These are phyloP conservation scores for Torulaspora quercuum DNA, from an alignment of 805 yeast species.

Conservation along the genomic window DNA sequence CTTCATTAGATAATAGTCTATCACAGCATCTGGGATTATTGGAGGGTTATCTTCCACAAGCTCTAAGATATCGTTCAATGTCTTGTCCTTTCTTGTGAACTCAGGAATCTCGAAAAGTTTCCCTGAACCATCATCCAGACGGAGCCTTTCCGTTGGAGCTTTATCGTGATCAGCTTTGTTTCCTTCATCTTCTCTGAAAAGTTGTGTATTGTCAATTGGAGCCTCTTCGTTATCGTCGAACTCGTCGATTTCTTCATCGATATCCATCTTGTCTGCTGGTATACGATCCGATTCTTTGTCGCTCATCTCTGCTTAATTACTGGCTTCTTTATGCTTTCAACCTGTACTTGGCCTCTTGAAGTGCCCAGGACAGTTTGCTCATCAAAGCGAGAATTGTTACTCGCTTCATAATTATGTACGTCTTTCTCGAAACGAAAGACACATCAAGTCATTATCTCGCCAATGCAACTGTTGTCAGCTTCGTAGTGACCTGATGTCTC, in stretches of 20 bases:
- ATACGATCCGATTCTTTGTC: slow-evolving; percentile 10
- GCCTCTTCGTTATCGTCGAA: slow-evolving; percentile 38
- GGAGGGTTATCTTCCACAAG: slow-evolving; percentile 95
- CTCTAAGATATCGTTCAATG: slow-evolving; percentile 76
- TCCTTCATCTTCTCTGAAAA: slow-evolving; percentile 17
- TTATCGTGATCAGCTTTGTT: slow-evolving; percentile 17
- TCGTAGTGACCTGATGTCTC: too few species aligned
- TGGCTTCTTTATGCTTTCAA: too few species aligned
- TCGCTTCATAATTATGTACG: neutral
- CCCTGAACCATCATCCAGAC: slow-evolving; percentile 26
- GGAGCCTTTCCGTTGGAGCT: slow-evolving; percentile 20
- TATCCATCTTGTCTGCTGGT: slow-evolving; percentile 14
- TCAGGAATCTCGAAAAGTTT: slow-evolving; percentile 57
- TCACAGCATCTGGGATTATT: slow-evolving; percentile 92
- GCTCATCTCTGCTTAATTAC: too few species aligned
- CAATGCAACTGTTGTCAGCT: too few species aligned
- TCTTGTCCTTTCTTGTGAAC: slow-evolving; percentile 71
- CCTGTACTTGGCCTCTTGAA: too few species aligned
- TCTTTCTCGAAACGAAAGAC: neutral
- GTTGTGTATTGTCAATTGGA: slow-evolving; percentile 24
- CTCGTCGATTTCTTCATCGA: slow-evolving; percentile 36
- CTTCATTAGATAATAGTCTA: slow-evolving; percentile 83
- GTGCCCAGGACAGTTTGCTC: too few species aligned
- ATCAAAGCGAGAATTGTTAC: slow-evolving; percentile 1
- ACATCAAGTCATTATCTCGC: too few species aligned